Evolutionary conservation across 805 yeast species (phyloP), one percentile per base, ranked within the genome.

Genomic region (Huiozyma sinensis): DNA sequence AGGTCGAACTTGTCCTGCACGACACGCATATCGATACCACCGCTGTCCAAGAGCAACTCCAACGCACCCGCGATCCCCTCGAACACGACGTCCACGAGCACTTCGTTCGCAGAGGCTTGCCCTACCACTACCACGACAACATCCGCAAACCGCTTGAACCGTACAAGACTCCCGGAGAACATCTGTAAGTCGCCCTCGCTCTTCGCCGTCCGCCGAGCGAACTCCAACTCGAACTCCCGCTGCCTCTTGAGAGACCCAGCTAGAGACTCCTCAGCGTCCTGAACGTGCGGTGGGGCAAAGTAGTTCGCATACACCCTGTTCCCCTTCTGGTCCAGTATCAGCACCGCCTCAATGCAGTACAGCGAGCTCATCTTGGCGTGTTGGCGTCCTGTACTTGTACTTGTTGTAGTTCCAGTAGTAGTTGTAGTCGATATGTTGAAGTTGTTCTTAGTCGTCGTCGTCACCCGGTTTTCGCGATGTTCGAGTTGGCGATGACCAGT

Each of bases 61-160:
- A 92, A 68, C 9, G 95, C 83, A 50, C 88, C 95, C 52, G 75
- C 75, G 49, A 92, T 72, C 30, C 90, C 95, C 50, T 76, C 71
- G 42, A 88, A 75, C 33, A 83, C 81, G 40, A 81, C 80, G 65
- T 74, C 86, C 36, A 90, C 67, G 65, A 88, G 69, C 30, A 81
- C 68, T 67, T 92, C 98, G 63, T 88, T 92, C 66, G 90, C 97
- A 48, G 82, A 81, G 45, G 83, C 75, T 7, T 60, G 51, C 33
- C 90, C 90, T 43, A 87, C 75, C 40, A 89, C 60, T 53, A 82
- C 78, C 44, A 92, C 62, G 28, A 83, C 64, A 37, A 82, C 73
- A 60, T 92, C 97, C 43, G 85, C 73, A 47, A 76, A 69, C 63
- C 88, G 94, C 64, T 85, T 88, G 67, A 88, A 92, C n/a, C 87